A percentile compares a stretch with the other conserved stretches of the same genome.
Evolutionary conservation across 2,329 filamentous ascomycete genomes (phyloP).

Genomic region (Leptographium galeiforme): DNA sequence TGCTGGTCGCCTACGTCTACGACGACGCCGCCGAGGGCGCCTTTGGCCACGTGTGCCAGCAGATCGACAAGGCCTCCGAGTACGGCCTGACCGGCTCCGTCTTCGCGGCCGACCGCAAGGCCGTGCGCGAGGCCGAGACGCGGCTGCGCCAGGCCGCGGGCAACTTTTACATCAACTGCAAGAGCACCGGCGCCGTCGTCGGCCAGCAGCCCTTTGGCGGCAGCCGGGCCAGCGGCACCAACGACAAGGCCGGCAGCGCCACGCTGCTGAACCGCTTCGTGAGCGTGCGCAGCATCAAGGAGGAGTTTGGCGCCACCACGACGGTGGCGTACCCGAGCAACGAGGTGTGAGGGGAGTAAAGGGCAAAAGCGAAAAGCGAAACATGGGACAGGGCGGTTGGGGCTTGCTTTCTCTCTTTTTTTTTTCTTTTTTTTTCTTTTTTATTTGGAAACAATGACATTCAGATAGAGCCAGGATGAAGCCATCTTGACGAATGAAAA

Average conservation of each 20-base stretch:
- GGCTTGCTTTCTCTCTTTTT: too few relatives aligned
- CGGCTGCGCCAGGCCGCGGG: conserved; percentile 39
- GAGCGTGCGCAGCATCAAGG: conserved; percentile 42
- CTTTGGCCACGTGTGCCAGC: conserved; percentile 38
- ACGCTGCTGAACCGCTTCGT: conserved; percentile 36
- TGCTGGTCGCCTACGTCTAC: conserved; percentile 33
- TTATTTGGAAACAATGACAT: too few relatives aligned
- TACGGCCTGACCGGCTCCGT: conserved; percentile 44
- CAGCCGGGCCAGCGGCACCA: conserved; percentile 37
- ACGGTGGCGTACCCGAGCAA: conserved; percentile 61
- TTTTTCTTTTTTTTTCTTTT: too few relatives aligned
- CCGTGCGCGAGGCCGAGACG: conserved; percentile 35
- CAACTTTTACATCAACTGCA: conserved; percentile 46
- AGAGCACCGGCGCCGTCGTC: conserved; percentile 41
- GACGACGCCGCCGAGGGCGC: conserved; percentile 28
- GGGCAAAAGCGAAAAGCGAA: neutral
- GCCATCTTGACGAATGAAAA: too few relatives aligned
- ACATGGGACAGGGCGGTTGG: neutral
- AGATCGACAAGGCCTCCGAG: conserved; percentile 59
- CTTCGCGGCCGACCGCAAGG: conserved; percentile 33
- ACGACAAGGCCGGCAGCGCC: conserved; percentile 42
- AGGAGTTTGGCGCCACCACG: conserved; percentile 55
- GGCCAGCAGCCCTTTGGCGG: conserved; percentile 44
- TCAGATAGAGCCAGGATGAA: too few relatives aligned
- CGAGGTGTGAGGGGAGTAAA: conserved; percentile 31